phyloP scores from a whole-genome alignment of 805 yeast genomes.

The Yarrowia deformans region DNA sequence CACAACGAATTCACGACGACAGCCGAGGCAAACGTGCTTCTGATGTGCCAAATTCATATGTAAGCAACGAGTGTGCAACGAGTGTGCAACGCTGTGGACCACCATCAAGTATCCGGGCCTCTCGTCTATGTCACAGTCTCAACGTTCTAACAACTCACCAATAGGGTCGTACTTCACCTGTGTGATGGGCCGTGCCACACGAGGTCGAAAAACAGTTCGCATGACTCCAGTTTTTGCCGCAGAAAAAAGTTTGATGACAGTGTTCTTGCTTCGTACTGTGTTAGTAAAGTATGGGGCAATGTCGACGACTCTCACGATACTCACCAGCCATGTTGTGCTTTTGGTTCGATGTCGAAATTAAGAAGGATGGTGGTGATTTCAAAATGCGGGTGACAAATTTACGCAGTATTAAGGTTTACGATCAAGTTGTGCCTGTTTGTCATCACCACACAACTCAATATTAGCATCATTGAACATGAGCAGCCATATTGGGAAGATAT shows the following conservation, averaged over 20 bases:
- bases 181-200: slow-evolving; percentile 78
- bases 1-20: no score
- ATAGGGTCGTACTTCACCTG: slow-evolving; percentile 88
- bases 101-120: background rate
- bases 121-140: background rate
- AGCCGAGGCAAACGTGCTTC: no score
- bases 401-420: background rate
- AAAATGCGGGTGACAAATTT: slow-evolving; percentile 5
- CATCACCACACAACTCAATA: slow-evolving; percentile 10
- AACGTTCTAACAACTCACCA: slow-evolving; percentile 48
- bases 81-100: background rate
- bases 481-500: slow-evolving; percentile 22
- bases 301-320: background rate
- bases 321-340: slow-evolving; percentile 24
- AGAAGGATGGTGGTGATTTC: slow-evolving; percentile 7
- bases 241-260: slow-evolving; percentile 84
- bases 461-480: slow-evolving; percentile 13
- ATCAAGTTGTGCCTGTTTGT: background rate
- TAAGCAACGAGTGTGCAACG: no score
- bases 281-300: background rate
- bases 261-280: slow-evolving; percentile 64
- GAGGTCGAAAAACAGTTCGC: slow-evolving; percentile 79
- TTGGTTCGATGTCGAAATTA: slow-evolving; percentile 5
- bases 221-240: slow-evolving; percentile 90
- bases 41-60: no score